Evolutionary conservation across 768 basidiomycete species (phyloP).

Genomic region (Kwoniella botswanensis): DNA sequence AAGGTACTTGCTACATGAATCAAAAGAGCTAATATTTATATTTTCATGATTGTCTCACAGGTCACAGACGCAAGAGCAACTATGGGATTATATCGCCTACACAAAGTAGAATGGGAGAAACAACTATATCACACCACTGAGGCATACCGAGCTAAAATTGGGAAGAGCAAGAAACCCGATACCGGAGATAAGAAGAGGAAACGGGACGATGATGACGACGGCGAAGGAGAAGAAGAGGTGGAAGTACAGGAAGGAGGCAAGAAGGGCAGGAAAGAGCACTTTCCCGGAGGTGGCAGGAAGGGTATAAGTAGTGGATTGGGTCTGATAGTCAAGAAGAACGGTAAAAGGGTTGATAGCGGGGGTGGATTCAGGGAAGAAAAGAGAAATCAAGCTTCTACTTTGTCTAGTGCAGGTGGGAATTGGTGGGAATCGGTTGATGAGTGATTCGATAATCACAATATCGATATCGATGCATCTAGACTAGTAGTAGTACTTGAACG

Average conservation of each 20-base stretch:
- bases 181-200: constrained; percentile 24
- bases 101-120: constrained; percentile 84
- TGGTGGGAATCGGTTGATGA: constrained; percentile 45
- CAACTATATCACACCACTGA: constrained; percentile 54
- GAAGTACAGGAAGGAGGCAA: constrained; percentile 6
- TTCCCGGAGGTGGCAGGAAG: constrained; percentile 67
- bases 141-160: constrained; percentile 44
- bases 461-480: not conserved
- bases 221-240: constrained; percentile 18
- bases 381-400: constrained; percentile 20
- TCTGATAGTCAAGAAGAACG: constrained; percentile 33
- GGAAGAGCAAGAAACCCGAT: constrained; percentile 10
- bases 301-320: constrained; percentile 63
- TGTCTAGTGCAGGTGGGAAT: constrained; percentile 14
- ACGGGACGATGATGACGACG: constrained; percentile 30
- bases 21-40: too few species aligned
- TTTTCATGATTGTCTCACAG: constrained; percentile 59
- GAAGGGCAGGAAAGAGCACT: constrained; percentile 39
- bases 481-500: not conserved
- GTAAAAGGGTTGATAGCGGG: constrained; percentile 34
- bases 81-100: constrained; percentile 87
- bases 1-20: too few species aligned
- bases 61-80: constrained; percentile 91
- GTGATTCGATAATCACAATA: not conserved
- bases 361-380: constrained; percentile 22